Evolutionary conservation across 2,329 filamentous ascomycete genomes (phyloP), one percentile per base, ranked within the genome.

Genomic region (Fusarium circinatum): DNA sequence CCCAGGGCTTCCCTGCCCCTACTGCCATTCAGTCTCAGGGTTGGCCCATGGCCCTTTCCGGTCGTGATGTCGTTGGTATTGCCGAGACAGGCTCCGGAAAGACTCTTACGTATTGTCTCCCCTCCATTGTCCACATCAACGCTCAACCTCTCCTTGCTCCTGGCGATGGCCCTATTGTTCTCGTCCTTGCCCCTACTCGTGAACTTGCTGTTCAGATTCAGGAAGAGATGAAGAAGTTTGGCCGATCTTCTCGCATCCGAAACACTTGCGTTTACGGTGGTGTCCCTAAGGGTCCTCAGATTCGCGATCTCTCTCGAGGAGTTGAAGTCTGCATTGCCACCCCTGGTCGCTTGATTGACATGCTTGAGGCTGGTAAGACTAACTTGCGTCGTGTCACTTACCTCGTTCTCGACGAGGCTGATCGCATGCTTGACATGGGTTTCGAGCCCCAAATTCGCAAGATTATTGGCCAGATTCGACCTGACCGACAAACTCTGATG

Each of bases 381-480:
- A 98, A 99, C 87, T 91, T 99, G 74, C 96, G 96, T 76, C 95
- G 96, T 83, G 95, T 98, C 72, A 99, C 96, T 64, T 99, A 99
- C 86, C 89, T 99, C 65, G 96, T 98, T 77, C 95, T 99, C 74
- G 96, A 99, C 80, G 96, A 99, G 88, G 96, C 96, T 83, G 96
- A 99, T 86, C 96, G 96, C 81, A 99, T 99, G 96, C 89, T 99
- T 83, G 96, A 99, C 87, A 99, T 99, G 96, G 96, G 96, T 91
- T 98, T 99, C 86, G 96, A 99, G 87, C 96, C 96, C 76, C 96
- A 98, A 84, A 98, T 99, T 80, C 94, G 96, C 87, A 98, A 98
- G 88, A 98, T 99, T 76, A 95, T 99, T 78, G 90, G 93, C 74
- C 96, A 99, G 86, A 98, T 98, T 84, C 94, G 96, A 78, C 96